phyloP scores from a whole-genome alignment of 208 protist species.

The Acanthamoeba polyphaga region DNA sequence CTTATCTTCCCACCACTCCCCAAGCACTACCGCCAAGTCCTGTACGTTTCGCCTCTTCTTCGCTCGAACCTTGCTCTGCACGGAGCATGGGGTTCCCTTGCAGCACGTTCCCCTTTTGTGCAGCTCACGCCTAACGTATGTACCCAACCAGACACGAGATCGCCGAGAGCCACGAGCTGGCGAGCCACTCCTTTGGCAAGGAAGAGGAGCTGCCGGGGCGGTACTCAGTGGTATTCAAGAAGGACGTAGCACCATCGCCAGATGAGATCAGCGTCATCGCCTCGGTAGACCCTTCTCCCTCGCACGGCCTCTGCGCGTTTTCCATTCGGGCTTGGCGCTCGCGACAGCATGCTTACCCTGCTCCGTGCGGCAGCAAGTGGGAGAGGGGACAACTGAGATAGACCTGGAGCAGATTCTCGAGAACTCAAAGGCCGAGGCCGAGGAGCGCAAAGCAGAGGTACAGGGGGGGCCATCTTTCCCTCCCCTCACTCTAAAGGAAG shows the following conservation, averaged over 20 bases:
- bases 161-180: slow-evolving; percentile 58
- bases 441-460: slow-evolving; percentile 6
- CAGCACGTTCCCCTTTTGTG: not conserved
- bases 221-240: slow-evolving; percentile 57
- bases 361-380: not conserved
- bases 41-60: slow-evolving; percentile 7
- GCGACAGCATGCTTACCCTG: not conserved
- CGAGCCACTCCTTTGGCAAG: slow-evolving; percentile 62
- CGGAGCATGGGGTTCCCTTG: not conserved
- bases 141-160: slow-evolving; percentile 46
- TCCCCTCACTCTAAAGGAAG: no score
- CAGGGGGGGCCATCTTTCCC: not conserved
- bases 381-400: not conserved
- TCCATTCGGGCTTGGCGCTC: not conserved
- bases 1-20: slow-evolving; percentile 47
- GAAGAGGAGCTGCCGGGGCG: slow-evolving; percentile 27
- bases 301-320: no score
- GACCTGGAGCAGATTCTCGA: slow-evolving; percentile 45
- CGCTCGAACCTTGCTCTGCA: not conserved
- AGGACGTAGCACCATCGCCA: slow-evolving; percentile 48
- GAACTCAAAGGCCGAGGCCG: not conserved
- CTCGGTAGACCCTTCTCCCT: not conserved
- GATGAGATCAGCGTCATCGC: slow-evolving; percentile 31
- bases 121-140: no score
- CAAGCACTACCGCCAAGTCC: slow-evolving; percentile 32